Evolutionary conservation across 1,139 yeast genomes (phyloP), one percentile per base, ranked within the genome.

Genomic region (Scheffersomyces illinoinensis): DNA sequence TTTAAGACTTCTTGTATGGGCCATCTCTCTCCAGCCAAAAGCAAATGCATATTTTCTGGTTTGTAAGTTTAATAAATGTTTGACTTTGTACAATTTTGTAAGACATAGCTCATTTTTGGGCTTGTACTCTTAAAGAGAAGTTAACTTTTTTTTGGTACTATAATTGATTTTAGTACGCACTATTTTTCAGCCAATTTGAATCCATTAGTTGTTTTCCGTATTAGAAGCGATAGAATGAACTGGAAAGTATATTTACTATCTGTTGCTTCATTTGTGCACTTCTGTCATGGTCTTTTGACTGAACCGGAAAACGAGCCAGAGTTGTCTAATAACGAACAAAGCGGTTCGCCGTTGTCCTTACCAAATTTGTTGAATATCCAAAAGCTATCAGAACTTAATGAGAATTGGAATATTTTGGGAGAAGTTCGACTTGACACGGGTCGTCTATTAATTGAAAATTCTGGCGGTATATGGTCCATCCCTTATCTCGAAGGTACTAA

Each of bases 391-490:
- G 76, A 74, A 20, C 62, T 78, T 39, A 61, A 59, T 8, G 58
- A 62, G 48, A 65, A 67, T 24, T 81, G 84, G 83, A 64, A 68
- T 5, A 55, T 68, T n/a, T 57, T 62, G 14, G 75, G 76, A 14
- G 67, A 68, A 51, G 62, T 77, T 33, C 64, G 60, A 43, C 66
- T 74, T 49, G 83, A 78, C 54, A 75, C 77, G 18, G 85, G 85
- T 1, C 68, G 85, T 53, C 65, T 81, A 53, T 61, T 81, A 21
- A 66, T 79, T 53, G 74, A 78, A 24, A 74, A 80, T 8, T 64
- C 68, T 2, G 72, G 73, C 3, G 71, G 85, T 0, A 58, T 88
- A 2, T 86, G 90, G 89, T 76, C 85, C 1, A 72, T 71, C 43
- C 68, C 74, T 1, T 68, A 70, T 17, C 60, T 81, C 58, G 73